These are phyloP conservation scores for Schoenoplectus tabernaemontani DNA, from an alignment of 202 grass and related monocot genomes.

Conservation along the genomic window DNA sequence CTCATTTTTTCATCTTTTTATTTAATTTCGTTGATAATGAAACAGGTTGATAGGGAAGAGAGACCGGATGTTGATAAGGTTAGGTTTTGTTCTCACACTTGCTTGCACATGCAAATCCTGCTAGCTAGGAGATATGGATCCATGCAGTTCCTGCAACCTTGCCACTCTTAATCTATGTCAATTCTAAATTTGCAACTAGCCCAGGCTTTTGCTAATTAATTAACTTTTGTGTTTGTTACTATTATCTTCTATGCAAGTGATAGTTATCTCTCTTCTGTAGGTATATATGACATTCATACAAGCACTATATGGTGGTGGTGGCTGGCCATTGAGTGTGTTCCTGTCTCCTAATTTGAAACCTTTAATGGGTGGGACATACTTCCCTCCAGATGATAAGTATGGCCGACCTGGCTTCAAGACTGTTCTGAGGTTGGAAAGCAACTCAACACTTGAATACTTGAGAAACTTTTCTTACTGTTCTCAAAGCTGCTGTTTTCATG, in stretches of 20 bases:
- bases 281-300: constrained; percentile 96
- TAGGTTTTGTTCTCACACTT: constrained; percentile 5
- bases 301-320: constrained; percentile 72
- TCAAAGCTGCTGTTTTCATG: neutral
- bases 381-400: constrained; percentile 88
- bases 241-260: neutral
- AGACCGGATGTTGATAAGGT: constrained; percentile 98
- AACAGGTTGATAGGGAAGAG: constrained; percentile 86
- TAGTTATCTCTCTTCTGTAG: constrained; percentile 26
- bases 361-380: constrained; percentile 93
- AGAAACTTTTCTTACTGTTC: neutral
- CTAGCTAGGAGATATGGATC: neutral
- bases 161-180: neutral
- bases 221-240: neutral
- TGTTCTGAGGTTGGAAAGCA: constrained; percentile 54
- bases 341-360: constrained; percentile 79
- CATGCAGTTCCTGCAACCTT: neutral
- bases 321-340: constrained; percentile 94
- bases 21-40: neutral
- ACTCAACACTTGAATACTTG: neutral
- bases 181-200: neutral
- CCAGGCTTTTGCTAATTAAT: neutral
- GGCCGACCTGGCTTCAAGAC: constrained; percentile 92
- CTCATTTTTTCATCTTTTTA: neutral
- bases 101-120: neutral